Evolutionary conservation across 371 early-diverging fungal genomes (phyloP), one percentile per base, ranked within the genome.

Genomic region (Modicella reniformis): DNA sequence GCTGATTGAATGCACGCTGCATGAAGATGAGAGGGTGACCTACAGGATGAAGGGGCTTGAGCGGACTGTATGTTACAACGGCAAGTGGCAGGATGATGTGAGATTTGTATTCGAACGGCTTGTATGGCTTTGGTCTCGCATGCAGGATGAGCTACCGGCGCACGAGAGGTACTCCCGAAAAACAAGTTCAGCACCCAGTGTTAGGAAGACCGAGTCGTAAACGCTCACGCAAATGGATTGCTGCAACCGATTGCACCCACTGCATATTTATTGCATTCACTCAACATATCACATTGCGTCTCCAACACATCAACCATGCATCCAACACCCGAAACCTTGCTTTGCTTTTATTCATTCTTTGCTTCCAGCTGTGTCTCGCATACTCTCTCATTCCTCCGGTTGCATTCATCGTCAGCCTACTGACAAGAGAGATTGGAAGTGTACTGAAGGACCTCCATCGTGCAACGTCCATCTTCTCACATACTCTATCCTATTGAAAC

Each of bases 101-200:
- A 65, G 52, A 32, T 15, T 30, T 0, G 54, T 72, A 7, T 47
- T 72, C 30, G 52, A 12, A 47, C 41, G 15, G 48, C 32, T 66
- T 55, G 55, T 40, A 2, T 72, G 72, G 67, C 66, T 72, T 53
- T 70, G 70, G 70, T 58, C 64, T 44, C 19, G 34, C 47, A 70
- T 70, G 58, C 59, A 37, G 40, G 64, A 52, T 12, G 70, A 58
- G 52, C 62, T 62, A n/a, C 33, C 56, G 29, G 63, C 52, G 10
- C 53, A 60, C 37, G 55, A 60, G 3, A 37, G 52, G 2, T 10
- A 65, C 12, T 48, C 49, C 48, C 54, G 50, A 49, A 49, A 63
- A 54, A 1, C n/a, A 32, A 28, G 17, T 25, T 54, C 44, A 2
- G 17, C 32, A 44, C 55, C 49, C 48, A 34, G 50, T 32, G 34